phyloP scores from a whole-genome alignment of 345 rosid genomes.

The Leavenworthia alabamica region DNA sequence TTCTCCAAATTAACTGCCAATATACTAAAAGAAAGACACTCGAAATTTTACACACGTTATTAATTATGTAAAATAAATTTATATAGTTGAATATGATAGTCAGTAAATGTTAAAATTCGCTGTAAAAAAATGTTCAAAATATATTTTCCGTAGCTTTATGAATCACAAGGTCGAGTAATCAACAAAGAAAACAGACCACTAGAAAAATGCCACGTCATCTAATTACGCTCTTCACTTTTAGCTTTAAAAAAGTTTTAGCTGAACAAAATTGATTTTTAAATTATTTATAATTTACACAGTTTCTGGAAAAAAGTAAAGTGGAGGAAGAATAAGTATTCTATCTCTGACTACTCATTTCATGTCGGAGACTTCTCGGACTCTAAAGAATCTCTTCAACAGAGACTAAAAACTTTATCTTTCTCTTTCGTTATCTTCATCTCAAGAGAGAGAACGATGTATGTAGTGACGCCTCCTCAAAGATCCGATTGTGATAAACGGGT shows the following conservation, averaged over 20 bases:
- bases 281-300: background rate
- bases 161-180: background rate
- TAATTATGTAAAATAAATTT: background rate
- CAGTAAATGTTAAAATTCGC: background rate
- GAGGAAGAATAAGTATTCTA: background rate
- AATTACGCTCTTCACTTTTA: background rate
- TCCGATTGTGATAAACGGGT: constrained; percentile 49
- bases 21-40: background rate
- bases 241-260: background rate
- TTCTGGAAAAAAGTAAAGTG: background rate
- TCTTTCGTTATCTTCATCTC: constrained; percentile 4
- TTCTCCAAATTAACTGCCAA: background rate
- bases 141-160: background rate
- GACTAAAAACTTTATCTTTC: background rate
- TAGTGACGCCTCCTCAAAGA: constrained; percentile 78
- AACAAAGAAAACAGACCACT: constrained; percentile 14
- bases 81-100: background rate
- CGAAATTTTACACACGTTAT: background rate
- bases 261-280: constrained; percentile 10
- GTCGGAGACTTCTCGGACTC: constrained; percentile 18
- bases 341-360: constrained; percentile 17
- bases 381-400: constrained; percentile 4
- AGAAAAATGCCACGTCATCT: background rate
- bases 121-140: background rate
- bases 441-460: constrained; percentile 52